These are phyloP conservation scores for Hypholoma sublateritium DNA, from an alignment of 768 basidiomycete species.

Conservation along the genomic window DNA sequence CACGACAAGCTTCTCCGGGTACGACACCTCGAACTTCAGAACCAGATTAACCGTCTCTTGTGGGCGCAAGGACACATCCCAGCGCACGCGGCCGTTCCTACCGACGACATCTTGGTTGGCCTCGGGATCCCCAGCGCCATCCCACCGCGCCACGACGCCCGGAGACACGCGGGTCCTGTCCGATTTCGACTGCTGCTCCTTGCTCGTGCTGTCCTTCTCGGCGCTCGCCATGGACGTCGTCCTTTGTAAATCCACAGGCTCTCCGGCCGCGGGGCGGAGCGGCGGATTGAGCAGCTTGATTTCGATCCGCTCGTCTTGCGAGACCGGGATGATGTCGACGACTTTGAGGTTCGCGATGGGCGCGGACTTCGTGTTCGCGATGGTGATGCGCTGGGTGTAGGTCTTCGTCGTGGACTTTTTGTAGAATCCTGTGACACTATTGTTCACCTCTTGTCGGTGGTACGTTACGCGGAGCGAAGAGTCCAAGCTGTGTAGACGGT, in stretches of 20 bases:
- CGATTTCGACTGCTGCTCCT: background rate
- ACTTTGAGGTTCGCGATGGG: slow-evolving; percentile 31
- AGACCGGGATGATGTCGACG: slow-evolving; percentile 38
- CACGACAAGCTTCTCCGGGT: background rate
- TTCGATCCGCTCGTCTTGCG: slow-evolving; percentile 34
- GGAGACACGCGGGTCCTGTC: background rate
- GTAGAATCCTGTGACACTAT: slow-evolving; percentile 32
- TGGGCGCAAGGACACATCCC: background rate
- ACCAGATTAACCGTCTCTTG: background rate
- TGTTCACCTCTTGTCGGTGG: slow-evolving; percentile 33
- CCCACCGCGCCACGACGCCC: background rate
- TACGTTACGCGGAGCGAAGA: slow-evolving; percentile 38
- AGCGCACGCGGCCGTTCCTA: background rate
- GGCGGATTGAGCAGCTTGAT: background rate
- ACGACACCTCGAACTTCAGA: background rate
- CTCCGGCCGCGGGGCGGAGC: background rate
- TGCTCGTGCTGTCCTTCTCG: background rate
- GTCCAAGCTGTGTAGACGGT: slow-evolving; percentile 35
- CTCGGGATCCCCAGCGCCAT: background rate
- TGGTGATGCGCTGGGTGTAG: slow-evolving; percentile 35
- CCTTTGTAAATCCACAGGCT: background rate
- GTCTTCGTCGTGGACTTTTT: slow-evolving; percentile 27
- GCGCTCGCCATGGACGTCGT: background rate
- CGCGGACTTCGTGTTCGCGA: slow-evolving; percentile 33
- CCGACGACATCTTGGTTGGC: background rate